Conservation (phyloP, 75 land plant genomes). For the Gnetum montanum region DNA sequence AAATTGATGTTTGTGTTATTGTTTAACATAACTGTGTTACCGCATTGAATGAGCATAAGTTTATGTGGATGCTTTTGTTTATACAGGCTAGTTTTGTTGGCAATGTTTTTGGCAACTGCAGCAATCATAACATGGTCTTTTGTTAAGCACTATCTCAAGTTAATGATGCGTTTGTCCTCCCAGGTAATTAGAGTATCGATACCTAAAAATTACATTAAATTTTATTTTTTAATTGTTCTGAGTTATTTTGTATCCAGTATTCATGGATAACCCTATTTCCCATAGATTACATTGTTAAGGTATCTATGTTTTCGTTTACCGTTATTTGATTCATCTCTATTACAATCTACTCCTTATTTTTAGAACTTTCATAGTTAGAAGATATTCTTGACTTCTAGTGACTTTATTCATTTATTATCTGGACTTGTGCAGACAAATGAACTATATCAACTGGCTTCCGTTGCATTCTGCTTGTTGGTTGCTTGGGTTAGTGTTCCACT, state of each 20-base stretch:
- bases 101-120: constrained; percentile 59
- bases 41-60: too few species aligned
- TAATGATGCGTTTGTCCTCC: constrained; percentile 87
- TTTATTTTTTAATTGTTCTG: not conserved
- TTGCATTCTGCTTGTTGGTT: constrained; percentile 94
- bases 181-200: constrained; percentile 38
- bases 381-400: too few species aligned
- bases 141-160: constrained; percentile 79
- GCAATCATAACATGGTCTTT: constrained; percentile 66
- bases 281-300: not conserved
- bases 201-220: not conserved
- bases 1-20: too few species aligned
- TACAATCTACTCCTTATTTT: too few species aligned
- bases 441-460: constrained; percentile 89
- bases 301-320: not conserved
- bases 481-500: constrained; percentile 84
- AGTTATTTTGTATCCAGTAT: too few species aligned
- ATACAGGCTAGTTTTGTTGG: constrained; percentile 61
- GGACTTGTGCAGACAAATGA: constrained; percentile 77
- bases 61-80: too few species aligned
- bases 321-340: too few species aligned
- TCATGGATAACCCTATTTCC: too few species aligned
- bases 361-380: too few species aligned
- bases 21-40: too few species aligned
- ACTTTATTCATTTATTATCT: too few species aligned